Percentiles rank a stretch among this genome's conserved stretches.
Conservation (phyloP, 1,284 basidiomycete species). For the Melampsora larici-populina region DNA sequence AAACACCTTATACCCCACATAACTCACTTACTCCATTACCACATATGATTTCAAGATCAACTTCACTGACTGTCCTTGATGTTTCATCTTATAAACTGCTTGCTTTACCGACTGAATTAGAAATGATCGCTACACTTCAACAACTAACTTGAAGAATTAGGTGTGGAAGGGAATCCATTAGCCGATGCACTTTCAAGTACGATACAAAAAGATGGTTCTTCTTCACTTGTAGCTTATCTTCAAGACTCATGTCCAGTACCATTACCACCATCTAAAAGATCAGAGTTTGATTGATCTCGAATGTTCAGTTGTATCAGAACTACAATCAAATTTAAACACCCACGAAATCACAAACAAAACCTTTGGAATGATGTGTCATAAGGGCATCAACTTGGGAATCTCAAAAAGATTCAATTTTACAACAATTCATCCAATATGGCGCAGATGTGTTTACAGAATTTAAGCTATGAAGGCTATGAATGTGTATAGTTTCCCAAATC, state of each 20-base stretch:
- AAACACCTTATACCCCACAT: constrained; percentile 94
- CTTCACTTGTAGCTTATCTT: constrained; percentile 77
- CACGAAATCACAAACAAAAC: constrained; percentile 58
- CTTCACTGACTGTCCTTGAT: constrained; percentile 84
- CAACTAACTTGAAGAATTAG: constrained; percentile 91
- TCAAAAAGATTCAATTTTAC: constrained; percentile 82
- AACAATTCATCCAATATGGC: constrained; percentile 76
- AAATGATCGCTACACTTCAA: constrained; percentile 82
- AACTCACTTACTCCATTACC: constrained; percentile 80
- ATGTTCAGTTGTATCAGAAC: constrained; percentile 57
- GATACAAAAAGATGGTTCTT: constrained; percentile 88
- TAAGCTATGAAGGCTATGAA: constrained; percentile 77
- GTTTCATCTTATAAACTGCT: constrained; percentile 82
- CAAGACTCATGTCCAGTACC: constrained; percentile 83
- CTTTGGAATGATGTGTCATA: constrained; percentile 83
- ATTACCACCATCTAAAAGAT: constrained; percentile 71
- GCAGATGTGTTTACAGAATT: constrained; percentile 77
- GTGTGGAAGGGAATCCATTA: constrained; percentile 93
- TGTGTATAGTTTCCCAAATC: constrained; percentile 93
- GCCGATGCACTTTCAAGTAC: constrained; percentile 72
- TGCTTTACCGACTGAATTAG: constrained; percentile 78
- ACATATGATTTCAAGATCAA: constrained; percentile 75
- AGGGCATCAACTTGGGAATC: constrained; percentile 97
- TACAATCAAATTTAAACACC: constrained; percentile 57
- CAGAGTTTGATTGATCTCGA: constrained; percentile 75